Conservation (phyloP, 495 filamentous ascomycete species). For the Cercophora scortea region DNA sequence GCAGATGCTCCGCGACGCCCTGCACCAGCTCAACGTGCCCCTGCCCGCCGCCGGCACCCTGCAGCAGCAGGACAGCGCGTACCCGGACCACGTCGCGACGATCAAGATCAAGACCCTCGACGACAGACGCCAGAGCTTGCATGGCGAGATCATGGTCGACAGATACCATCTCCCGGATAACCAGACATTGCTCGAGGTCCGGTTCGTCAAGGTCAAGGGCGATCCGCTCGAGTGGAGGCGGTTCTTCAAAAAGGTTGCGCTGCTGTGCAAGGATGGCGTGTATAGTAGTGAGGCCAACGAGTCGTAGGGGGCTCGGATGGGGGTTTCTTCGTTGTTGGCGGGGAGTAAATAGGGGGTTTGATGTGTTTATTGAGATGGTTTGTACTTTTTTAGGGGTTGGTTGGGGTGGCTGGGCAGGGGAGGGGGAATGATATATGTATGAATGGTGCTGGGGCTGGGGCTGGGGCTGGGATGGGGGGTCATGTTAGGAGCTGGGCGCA, state of each 20-base stretch:
- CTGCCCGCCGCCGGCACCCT: conserved; percentile 33
- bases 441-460: too few species aligned
- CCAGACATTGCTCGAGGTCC: conserved; percentile 64
- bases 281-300: conserved; percentile 35
- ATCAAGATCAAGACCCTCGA: conserved; percentile 71
- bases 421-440: too few species aligned
- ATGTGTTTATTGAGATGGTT: too few species aligned
- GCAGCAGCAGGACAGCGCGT: conserved; percentile 20
- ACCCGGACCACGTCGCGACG: conserved; percentile 46
- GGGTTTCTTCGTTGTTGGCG: too few species aligned
- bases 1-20: conserved; percentile 67
- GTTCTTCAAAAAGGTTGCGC: conserved; percentile 88
- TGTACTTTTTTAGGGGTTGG: too few species aligned
- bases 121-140: conserved; percentile 68
- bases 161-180: conserved; percentile 38
- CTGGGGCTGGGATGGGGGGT: too few species aligned
- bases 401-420: too few species aligned
- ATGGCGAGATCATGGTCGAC: conserved; percentile 78
- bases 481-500: too few species aligned
- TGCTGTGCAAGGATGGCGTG: conserved; percentile 77
- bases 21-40: conserved; percentile 76
- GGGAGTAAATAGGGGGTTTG: too few species aligned
- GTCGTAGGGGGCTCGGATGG: too few species aligned
- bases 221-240: conserved; percentile 96
- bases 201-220: conserved; percentile 90